Evolutionary conservation across 2,329 filamentous ascomycete species (phyloP).

Genomic region (Magnaporthiopsis rhizophila): DNA sequence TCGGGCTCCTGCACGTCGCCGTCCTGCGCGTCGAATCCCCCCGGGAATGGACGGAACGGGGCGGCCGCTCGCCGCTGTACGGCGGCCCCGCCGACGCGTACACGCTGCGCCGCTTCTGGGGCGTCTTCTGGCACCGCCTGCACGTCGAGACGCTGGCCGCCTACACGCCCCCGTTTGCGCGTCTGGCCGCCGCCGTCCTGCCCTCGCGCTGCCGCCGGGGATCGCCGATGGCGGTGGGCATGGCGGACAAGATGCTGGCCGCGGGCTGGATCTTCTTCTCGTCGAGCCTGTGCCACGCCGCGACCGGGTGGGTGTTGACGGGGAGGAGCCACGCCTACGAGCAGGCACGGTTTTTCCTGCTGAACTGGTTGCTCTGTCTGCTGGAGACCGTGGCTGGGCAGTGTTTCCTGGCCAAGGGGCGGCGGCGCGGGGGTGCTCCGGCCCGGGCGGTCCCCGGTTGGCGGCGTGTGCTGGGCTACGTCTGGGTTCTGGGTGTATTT

Average conservation of each 20-base stretch:
- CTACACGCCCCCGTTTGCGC: background rate
- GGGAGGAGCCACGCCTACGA: background rate
- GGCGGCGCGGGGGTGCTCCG: too few species aligned
- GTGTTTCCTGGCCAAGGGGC: background rate
- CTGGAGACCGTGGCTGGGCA: constrained; percentile 2
- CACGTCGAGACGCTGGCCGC: background rate
- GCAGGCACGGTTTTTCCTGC: background rate
- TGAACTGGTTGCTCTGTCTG: background rate
- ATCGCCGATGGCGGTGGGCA: background rate
- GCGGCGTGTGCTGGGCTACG: background rate
- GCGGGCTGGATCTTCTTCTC: background rate
- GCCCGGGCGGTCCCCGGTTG: background rate
- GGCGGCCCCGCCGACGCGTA: background rate
- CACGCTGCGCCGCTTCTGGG: background rate
- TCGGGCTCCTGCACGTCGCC: background rate
- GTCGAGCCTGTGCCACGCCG: background rate
- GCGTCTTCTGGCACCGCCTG: background rate
- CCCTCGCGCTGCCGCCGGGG: background rate
- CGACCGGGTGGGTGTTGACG: background rate
- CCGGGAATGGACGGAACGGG: background rate
- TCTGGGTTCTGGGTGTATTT: background rate
- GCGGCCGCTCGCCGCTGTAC: background rate
- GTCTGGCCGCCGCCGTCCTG: background rate
- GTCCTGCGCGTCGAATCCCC: background rate
- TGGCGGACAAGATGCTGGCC: background rate